Conservation (phyloP, 306 rosid genomes). For the Cicer cuneatum region DNA sequence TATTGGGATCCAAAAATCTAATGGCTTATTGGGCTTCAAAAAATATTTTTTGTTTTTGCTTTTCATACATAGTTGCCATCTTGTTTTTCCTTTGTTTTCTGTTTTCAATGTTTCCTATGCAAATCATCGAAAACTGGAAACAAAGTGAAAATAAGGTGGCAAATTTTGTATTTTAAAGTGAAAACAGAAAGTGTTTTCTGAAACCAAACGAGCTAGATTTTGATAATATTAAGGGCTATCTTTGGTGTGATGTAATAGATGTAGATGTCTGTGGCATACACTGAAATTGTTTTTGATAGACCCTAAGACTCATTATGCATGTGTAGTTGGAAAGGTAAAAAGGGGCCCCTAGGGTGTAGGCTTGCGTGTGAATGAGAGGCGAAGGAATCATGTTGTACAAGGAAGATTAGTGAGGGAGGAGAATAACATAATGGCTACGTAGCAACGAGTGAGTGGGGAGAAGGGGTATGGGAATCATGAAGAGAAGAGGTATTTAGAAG, state of each 20-base stretch:
- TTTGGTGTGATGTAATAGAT: constrained; percentile 4
- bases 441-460: neutral
- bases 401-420: neutral
- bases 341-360: neutral
- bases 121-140: neutral
- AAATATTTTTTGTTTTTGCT: neutral
- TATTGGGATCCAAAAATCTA: constrained; percentile 15
- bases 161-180: neutral
- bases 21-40: neutral
- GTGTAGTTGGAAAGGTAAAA: neutral
- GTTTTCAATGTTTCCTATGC: neutral
- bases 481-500: neutral
- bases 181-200: neutral
- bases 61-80: neutral
- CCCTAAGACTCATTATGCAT: neutral
- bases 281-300: constrained; percentile 4
- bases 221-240: neutral
- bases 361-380: neutral
- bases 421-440: neutral
- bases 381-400: neutral
- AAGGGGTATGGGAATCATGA: neutral
- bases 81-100: neutral
- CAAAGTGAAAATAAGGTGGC: neutral
- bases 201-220: constrained; percentile 16
- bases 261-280: constrained; percentile 25